A percentile compares a stretch with the other conserved stretches of the same genome.
Conservation (phyloP, 108 stramenopile species). For the Stephanodiscus triporus region DNA sequence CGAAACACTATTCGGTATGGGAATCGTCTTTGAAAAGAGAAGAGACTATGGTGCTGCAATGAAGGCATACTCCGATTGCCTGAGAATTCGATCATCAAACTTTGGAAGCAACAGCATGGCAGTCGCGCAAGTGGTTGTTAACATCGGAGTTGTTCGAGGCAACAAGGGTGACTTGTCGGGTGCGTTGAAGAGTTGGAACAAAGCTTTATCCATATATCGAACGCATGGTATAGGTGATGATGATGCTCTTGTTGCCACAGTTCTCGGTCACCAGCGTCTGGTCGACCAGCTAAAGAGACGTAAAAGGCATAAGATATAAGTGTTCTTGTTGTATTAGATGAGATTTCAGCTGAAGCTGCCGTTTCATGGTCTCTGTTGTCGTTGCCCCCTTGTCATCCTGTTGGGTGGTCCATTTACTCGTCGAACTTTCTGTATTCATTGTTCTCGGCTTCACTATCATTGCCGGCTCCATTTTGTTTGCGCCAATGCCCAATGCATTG, state of each 20-base stretch:
- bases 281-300: slow-evolving; percentile 29
- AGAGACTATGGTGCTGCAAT: slow-evolving; percentile 47
- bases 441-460: too few species aligned
- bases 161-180: slow-evolving; percentile 51
- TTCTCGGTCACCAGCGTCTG: slow-evolving; percentile 36
- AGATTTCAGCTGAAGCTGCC: too few species aligned
- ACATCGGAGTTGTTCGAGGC: slow-evolving; percentile 49
- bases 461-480: too few species aligned
- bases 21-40: slow-evolving; percentile 48
- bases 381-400: too few species aligned
- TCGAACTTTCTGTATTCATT: too few species aligned
- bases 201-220: slow-evolving; percentile 47
- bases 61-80: slow-evolving; percentile 51
- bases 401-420: too few species aligned
- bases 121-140: slow-evolving; percentile 51
- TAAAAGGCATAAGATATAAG: slow-evolving; percentile 7
- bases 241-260: slow-evolving; percentile 39
- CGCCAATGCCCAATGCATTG: too few species aligned
- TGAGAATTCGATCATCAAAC: slow-evolving; percentile 44
- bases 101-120: slow-evolving; percentile 52
- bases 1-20: slow-evolving; percentile 53
- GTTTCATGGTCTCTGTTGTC: too few species aligned
- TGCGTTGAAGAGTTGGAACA: slow-evolving; percentile 52
- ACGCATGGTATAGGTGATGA: slow-evolving; percentile 43
- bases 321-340: too few species aligned